These are phyloP conservation scores for Trypanosoma lewisi DNA, from an alignment of 208 protist genomes.

Conservation along the genomic window DNA sequence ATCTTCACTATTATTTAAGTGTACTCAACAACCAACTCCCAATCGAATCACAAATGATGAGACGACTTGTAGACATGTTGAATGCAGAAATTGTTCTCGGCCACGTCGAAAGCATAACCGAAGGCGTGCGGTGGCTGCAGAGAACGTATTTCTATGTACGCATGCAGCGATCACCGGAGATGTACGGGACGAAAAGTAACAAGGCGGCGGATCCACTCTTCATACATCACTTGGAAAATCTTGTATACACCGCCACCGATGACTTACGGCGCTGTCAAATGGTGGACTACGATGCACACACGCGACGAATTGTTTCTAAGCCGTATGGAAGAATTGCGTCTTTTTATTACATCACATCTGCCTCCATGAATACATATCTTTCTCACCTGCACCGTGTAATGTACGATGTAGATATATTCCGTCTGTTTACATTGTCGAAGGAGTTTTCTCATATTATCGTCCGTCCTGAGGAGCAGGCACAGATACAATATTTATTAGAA, in stretches of 20 bases:
- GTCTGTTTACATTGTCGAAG: constrained; percentile 94
- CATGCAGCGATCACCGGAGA: constrained; percentile 93
- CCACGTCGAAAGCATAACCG: constrained; percentile 91
- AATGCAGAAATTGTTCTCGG: constrained; percentile 99
- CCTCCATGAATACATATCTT: constrained; percentile 96
- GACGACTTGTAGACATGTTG: constrained; percentile 95
- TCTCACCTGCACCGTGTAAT: constrained; percentile 94
- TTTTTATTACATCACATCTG: constrained; percentile 97
- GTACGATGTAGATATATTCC: constrained; percentile 97
- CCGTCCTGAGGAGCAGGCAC: constrained; percentile 97
- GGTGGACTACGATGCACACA: constrained; percentile 94
- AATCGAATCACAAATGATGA: constrained; percentile 98
- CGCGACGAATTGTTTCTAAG: constrained; percentile 88
- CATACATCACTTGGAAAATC: constrained; percentile 86
- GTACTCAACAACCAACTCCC: constrained; percentile 99
- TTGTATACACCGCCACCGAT: constrained; percentile 94
- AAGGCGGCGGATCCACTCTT: constrained; percentile 78
- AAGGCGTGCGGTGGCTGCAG: constrained; percentile 97
- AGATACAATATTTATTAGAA: constrained; percentile 96
- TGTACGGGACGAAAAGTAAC: constrained; percentile 93
- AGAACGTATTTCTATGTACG: constrained; percentile 98
- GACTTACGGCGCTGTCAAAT: constrained; percentile 89
- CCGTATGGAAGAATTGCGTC: constrained; percentile 98
- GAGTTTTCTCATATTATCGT: constrained; percentile 98
- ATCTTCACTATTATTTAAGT: constrained; percentile 98